Evolutionary conservation across 1,139 yeast species (phyloP).

Genomic region (Magnusiomyces tetraspermus): DNA sequence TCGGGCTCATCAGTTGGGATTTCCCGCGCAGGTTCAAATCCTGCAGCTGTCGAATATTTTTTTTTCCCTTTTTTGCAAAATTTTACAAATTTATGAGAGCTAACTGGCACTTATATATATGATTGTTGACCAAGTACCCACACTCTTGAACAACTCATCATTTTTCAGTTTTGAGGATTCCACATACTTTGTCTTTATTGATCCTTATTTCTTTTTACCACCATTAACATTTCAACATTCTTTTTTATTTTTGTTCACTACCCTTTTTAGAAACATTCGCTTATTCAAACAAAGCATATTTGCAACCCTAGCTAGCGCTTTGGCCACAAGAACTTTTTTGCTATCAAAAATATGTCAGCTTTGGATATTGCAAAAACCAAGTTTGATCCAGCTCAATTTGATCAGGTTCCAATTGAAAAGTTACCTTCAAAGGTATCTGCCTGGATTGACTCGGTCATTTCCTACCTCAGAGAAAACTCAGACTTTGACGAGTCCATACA

Average conservation of each 20-base stretch:
- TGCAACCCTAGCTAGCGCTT: no score
- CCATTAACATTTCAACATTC: neutral
- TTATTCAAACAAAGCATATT: no score
- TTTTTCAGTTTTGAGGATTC: no score
- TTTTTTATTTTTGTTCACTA: neutral
- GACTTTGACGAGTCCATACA: conserved; percentile 18
- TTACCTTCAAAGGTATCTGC: conserved; percentile 19
- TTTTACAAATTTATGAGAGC: neutral
- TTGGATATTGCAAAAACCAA: conserved; percentile 6
- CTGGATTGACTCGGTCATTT: conserved; percentile 20
- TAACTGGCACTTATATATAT: neutral
- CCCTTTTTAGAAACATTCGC: no score
- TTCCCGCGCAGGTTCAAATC: conserved; percentile 19
- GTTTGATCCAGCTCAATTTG: conserved; percentile 19
- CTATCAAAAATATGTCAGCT: neutral
- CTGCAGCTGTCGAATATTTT: conserved; percentile 15
- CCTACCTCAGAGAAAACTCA: conserved; percentile 12
- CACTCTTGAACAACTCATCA: neutral
- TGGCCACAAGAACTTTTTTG: no score
- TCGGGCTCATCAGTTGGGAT: conserved; percentile 16
- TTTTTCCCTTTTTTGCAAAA: neutral
- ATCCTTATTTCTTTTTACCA: no score
- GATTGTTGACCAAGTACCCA: conserved; percentile 1
- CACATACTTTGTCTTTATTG: no score
- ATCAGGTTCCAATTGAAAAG: conserved; percentile 19